These are phyloP conservation scores for Aspergillus oerlinghausenensis DNA, from an alignment of 2,329 filamentous ascomycete species.

Conservation along the genomic window DNA sequence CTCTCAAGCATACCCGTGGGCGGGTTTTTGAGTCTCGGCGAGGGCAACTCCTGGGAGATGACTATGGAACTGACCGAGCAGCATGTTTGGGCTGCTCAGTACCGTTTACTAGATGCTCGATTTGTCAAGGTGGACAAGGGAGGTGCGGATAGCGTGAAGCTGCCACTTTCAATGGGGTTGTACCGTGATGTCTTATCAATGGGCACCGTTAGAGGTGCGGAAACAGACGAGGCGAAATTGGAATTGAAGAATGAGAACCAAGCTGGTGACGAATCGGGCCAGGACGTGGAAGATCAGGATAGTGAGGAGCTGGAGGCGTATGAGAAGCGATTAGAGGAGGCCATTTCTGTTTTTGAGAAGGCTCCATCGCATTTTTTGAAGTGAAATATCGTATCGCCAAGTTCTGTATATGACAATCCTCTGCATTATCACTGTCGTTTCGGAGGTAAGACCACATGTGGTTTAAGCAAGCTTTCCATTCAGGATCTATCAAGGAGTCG, in stretches of 20 bases:
- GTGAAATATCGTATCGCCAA: not conserved
- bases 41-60: conserved; percentile 19
- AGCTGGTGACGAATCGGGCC: not conserved
- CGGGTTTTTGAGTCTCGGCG: conserved; percentile 18
- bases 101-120: conserved; percentile 18
- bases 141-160: conserved; percentile 6
- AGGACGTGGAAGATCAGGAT: conserved; percentile 11
- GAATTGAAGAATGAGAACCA: conserved; percentile 1
- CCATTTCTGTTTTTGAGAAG: conserved; percentile 20
- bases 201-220: conserved; percentile 10
- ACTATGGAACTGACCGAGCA: conserved; percentile 20
- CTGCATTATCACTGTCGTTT: no score
- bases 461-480: no score
- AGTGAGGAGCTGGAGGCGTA: conserved; percentile 15
- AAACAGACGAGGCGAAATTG: conserved; percentile 4
- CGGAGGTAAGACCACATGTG: no score
- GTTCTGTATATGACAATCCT: not conserved
- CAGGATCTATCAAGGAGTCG: no score
- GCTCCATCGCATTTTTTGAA: conserved; percentile 19
- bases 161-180: conserved; percentile 15
- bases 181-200: conserved; percentile 22
- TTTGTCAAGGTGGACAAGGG: conserved; percentile 13
- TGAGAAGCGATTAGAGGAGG: conserved; percentile 19
- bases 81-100: conserved; percentile 26
- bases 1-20: conserved; percentile 21